These are phyloP conservation scores for Diaporthe velutina DNA, from an alignment of 2,329 filamentous ascomycete genomes.

Conservation along the genomic window DNA sequence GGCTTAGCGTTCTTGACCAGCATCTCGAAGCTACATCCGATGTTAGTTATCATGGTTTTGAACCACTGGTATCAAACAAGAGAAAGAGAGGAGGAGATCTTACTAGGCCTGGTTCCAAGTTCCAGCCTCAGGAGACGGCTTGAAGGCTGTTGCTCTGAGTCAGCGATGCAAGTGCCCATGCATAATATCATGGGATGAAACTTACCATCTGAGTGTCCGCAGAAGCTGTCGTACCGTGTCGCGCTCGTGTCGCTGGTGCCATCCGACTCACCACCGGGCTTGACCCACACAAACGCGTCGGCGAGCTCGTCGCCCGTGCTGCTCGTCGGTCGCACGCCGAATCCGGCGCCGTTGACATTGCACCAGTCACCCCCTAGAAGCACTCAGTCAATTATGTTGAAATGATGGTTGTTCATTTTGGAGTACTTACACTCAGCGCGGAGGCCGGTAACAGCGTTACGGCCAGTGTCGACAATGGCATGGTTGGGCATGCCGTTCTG, in stretches of 20 bases:
- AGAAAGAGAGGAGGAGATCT: background rate
- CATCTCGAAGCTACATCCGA: constrained; percentile 58
- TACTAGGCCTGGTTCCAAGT: constrained; percentile 73
- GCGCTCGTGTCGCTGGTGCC: constrained; percentile 62
- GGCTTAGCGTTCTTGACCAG: constrained; percentile 68
- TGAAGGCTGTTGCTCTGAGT: constrained; percentile 54
- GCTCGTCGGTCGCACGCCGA: constrained; percentile 71
- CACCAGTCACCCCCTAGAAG: constrained; percentile 56
- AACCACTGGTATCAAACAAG: rapidly evolving
- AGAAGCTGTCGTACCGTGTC: constrained; percentile 65
- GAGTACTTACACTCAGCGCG: constrained; percentile 51
- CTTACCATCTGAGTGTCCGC: constrained; percentile 58
- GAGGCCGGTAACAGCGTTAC: constrained; percentile 56
- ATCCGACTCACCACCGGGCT: constrained; percentile 73
- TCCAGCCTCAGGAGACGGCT: constrained; percentile 78
- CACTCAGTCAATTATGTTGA: background rate
- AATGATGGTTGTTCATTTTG: rapidly evolving
- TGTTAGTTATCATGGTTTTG: background rate
- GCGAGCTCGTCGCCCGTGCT: constrained; percentile 70
- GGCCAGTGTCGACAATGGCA: constrained; percentile 58
- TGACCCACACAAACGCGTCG: constrained; percentile 79
- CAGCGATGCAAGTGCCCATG: background rate
- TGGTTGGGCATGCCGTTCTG: constrained; percentile 56
- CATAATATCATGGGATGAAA: rapidly evolving
- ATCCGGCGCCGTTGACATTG: constrained; percentile 67